Percentiles rank a stretch among this genome's conserved stretches.
phyloP scores from a whole-genome alignment of 768 basidiomycete species.

The Amanita thiersii region DNA sequence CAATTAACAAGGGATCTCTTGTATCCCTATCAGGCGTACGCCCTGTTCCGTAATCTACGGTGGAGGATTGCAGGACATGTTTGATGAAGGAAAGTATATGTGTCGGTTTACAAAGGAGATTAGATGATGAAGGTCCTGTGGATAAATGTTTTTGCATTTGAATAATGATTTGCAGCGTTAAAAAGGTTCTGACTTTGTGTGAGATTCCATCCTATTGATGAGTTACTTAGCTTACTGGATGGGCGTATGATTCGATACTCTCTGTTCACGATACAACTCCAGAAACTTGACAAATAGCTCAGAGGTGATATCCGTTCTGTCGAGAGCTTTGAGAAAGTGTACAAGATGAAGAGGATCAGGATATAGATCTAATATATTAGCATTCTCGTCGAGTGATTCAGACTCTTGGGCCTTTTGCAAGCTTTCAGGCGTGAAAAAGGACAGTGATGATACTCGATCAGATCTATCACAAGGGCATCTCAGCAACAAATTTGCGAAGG shows the following conservation, averaged over 20 bases:
- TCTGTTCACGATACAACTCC: conserved; percentile 52
- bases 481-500: conserved; percentile 7
- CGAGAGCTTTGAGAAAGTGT: conserved; percentile 52
- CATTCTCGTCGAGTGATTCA: conserved; percentile 39
- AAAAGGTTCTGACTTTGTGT: conserved; percentile 42
- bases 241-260: conserved; percentile 27
- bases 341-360: conserved; percentile 74
- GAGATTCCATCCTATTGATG: neutral
- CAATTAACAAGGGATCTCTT: conserved; percentile 17
- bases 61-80: conserved; percentile 53
- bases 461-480: conserved; percentile 13
- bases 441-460: conserved; percentile 19
- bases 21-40: conserved; percentile 9
- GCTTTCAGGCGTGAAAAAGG: conserved; percentile 47
- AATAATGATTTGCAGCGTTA: conserved; percentile 74
- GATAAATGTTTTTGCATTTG: conserved; percentile 72
- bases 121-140: conserved; percentile 41
- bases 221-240: conserved; percentile 43
- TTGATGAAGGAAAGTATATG: conserved; percentile 81
- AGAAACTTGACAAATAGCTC: conserved; percentile 69
- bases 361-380: conserved; percentile 56
- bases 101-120: conserved; percentile 53
- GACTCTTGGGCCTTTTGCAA: conserved; percentile 27
- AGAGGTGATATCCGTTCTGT: conserved; percentile 62
- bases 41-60: conserved; percentile 15